Percentiles rank a stretch among this genome's conserved stretches.
Evolutionary conservation across 2,329 filamentous ascomycete genomes (phyloP).

Genomic region (Aspergillus hortae): DNA sequence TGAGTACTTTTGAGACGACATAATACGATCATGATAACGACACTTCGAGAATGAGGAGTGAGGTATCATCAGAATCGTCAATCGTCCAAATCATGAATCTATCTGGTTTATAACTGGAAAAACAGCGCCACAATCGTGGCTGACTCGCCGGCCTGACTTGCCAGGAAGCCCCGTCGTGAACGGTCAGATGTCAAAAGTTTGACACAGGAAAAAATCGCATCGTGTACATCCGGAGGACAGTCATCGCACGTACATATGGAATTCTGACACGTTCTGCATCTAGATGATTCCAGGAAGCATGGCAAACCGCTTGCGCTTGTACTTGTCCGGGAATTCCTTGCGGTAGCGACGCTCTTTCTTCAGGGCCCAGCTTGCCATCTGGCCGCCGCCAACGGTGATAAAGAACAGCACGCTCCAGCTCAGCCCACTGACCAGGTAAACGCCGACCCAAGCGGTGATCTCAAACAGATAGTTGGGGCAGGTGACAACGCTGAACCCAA

Average conservation of each 20-base stretch:
- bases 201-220: no score
- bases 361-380: slow-evolving; percentile 84
- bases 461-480: slow-evolving; percentile 99
- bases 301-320: slow-evolving; percentile 87
- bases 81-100: no score
- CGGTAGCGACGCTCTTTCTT: slow-evolving; percentile 91
- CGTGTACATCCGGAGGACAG: no score
- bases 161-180: no score
- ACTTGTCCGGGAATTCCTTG: slow-evolving; percentile 85
- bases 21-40: slow-evolving; percentile 6
- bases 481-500: slow-evolving; percentile 82
- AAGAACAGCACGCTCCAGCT: slow-evolving; percentile 78
- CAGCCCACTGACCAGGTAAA: slow-evolving; percentile 70
- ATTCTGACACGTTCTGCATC: slow-evolving; percentile 10
- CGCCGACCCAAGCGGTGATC: slow-evolving; percentile 76
- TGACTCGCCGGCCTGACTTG: no score
- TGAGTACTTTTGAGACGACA: neutral
- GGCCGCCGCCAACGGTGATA: slow-evolving; percentile 64
- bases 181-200: no score
- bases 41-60: no score
- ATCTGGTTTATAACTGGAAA: no score
- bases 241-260: no score
- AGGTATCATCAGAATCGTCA: no score
- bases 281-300: slow-evolving; percentile 77
- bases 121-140: no score